These are phyloP conservation scores for Candida glucosophila DNA, from an alignment of 1,139 yeast species.

Conservation along the genomic window DNA sequence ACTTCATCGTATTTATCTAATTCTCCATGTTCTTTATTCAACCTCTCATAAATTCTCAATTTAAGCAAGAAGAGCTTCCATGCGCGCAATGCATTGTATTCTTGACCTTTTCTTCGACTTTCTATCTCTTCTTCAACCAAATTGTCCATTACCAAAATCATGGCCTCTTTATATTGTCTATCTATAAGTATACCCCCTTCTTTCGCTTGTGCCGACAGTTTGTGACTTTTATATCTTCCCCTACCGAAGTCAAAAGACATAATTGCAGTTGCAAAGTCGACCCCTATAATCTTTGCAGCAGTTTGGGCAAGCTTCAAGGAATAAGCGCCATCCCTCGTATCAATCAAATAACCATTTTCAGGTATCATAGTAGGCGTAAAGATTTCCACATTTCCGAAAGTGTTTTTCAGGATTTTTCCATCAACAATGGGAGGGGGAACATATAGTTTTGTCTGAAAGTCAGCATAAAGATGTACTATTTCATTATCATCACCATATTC, in stretches of 20 bases:
- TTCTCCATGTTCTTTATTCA: constrained; percentile 57
- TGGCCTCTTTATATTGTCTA: constrained; percentile 55
- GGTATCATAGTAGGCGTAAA: constrained; percentile 80
- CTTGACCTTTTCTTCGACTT: constrained; percentile 34
- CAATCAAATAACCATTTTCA: constrained; percentile 58
- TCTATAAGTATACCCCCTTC: constrained; percentile 76
- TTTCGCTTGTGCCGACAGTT: constrained; percentile 42
- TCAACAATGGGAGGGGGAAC: constrained; percentile 56
- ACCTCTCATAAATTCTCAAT: constrained; percentile 59
- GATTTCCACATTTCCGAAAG: constrained; percentile 75
- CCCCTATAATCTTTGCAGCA: constrained; percentile 62
- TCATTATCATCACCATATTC: constrained; percentile 45
- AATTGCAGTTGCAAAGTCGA: constrained; percentile 84
- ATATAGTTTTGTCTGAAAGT: constrained; percentile 66
- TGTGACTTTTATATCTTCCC: constrained; percentile 15
- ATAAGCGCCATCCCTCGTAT: constrained; percentile 8
- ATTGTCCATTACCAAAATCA: constrained; percentile 46
- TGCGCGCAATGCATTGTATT: constrained; percentile 46
- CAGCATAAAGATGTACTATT: constrained; percentile 55
- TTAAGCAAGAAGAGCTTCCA: constrained; percentile 75
- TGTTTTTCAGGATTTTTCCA: constrained; percentile 67
- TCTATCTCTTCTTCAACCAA: constrained; percentile 50
- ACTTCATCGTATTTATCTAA: constrained; percentile 1
- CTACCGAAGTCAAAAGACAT: constrained; percentile 71
- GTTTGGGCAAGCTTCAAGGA: constrained; percentile 44